Evolutionary conservation across 768 basidiomycete genomes (phyloP).

Genomic region (Trametes meyenii): DNA sequence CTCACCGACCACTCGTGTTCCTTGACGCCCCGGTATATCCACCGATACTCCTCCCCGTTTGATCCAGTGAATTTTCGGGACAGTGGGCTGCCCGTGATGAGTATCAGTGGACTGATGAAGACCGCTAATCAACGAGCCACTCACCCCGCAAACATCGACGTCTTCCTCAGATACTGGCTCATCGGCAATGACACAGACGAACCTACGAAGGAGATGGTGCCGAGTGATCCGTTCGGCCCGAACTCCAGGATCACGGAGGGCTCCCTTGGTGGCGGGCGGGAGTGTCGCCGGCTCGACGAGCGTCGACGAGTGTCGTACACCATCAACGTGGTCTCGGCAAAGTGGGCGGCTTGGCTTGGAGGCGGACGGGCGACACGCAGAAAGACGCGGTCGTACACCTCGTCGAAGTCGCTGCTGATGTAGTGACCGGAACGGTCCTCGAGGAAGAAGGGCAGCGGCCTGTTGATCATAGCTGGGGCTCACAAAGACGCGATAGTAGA

Average conservation of each 20-base stretch:
- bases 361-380: conserved; percentile 60
- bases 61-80: conserved; percentile 68
- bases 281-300: conserved; percentile 55
- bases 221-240: conserved; percentile 56
- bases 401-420: conserved; percentile 67
- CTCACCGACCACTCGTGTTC: conserved; percentile 80
- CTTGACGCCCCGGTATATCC: conserved; percentile 56
- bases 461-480: conserved; percentile 27
- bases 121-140: conserved; percentile 26
- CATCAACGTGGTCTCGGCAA: conserved; percentile 43
- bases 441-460: conserved; percentile 54
- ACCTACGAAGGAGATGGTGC: conserved; percentile 57
- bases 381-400: conserved; percentile 77
- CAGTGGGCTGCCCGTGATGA: conserved; percentile 50
- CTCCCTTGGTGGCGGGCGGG: conserved; percentile 53
- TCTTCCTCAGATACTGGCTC: conserved; percentile 64
- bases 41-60: conserved; percentile 72
- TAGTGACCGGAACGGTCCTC: conserved; percentile 69
- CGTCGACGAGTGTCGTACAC: conserved; percentile 71
- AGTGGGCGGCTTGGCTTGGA: conserved; percentile 22
- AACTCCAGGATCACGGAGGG: conserved; percentile 67
- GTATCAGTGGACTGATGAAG: not conserved
- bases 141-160: conserved; percentile 67
- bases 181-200: conserved; percentile 54
- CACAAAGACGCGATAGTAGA: not conserved